Conservation (phyloP, 148 eudicot genomes). For the Camellia lanceoleosa region DNA sequence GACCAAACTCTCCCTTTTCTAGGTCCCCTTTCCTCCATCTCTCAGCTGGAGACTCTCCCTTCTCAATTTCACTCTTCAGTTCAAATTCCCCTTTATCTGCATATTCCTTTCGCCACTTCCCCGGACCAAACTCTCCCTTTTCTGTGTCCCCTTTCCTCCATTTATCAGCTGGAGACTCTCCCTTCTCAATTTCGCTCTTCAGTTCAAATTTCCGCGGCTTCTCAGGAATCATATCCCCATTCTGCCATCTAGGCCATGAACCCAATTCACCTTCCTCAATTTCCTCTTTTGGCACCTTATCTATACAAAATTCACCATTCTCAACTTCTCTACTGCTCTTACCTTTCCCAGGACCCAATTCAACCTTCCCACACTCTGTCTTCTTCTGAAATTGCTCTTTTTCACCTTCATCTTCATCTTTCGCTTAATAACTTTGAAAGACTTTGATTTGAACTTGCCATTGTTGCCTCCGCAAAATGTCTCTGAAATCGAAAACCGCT, state of each 20-base stretch:
- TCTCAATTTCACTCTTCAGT: constrained; percentile 10
- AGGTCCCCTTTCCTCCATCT: constrained; percentile 45
- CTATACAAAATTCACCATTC: constrained; percentile 28
- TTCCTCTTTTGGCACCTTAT: constrained; percentile 55
- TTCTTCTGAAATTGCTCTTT: constrained; percentile 45
- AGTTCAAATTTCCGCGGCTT: constrained; percentile 33
- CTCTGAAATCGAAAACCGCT: constrained; percentile 50
- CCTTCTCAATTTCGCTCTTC: constrained; percentile 61
- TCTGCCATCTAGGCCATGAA: constrained; percentile 44
- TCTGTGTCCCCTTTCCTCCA: constrained; percentile 47
- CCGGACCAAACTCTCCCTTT: constrained; percentile 41
- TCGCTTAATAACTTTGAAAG: constrained; percentile 37
- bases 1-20: constrained; percentile 45
- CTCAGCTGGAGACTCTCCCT: constrained; percentile 28
- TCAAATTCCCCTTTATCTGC: constrained; percentile 35
- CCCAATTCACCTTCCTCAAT: constrained; percentile 96
- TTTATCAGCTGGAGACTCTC: constrained; percentile 26
- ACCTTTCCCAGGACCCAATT: constrained; percentile 23
- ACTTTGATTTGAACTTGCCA: constrained; percentile 42
- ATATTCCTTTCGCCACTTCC: constrained; percentile 48
- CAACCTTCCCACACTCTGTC: constrained; percentile 25
- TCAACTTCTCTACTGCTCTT: constrained; percentile 22
- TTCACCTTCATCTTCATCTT: constrained; percentile 58
- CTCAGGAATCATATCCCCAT: constrained; percentile 50
- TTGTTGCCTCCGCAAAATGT: constrained; percentile 50